These are phyloP conservation scores for Sporothrix humicola DNA, from an alignment of 2,329 filamentous ascomycete genomes.

Conservation along the genomic window DNA sequence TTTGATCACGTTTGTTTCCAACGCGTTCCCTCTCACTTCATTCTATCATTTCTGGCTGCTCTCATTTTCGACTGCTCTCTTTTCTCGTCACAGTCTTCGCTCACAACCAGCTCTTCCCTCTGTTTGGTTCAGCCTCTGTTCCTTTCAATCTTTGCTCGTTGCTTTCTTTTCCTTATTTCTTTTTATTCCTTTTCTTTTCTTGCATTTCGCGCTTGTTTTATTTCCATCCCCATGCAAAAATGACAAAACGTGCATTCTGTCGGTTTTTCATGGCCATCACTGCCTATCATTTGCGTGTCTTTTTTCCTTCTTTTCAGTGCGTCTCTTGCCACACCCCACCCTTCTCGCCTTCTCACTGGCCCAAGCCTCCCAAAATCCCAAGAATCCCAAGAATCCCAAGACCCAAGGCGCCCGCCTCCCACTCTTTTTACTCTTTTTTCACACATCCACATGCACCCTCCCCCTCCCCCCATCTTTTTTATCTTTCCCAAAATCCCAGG, in stretches of 20 bases:
- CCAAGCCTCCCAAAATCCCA: too few species aligned
- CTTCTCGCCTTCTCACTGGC: not conserved
- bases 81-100: too few species aligned
- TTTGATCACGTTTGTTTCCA: not conserved
- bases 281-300: not conserved
- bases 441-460: not conserved
- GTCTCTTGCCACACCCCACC: not conserved
- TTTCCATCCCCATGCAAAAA: slow-evolving; percentile 12
- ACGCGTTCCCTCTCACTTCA: not conserved
- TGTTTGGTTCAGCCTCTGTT: too few species aligned
- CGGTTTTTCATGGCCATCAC: not conserved
- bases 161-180: not conserved
- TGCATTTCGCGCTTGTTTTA: not conserved
- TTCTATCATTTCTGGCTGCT: not conserved
- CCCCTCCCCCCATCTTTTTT: too few species aligned
- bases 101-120: too few species aligned
- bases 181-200: not conserved
- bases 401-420: not conserved
- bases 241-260: slow-evolving; percentile 12
- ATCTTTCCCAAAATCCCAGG: not conserved
- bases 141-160: too few species aligned
- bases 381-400: too few species aligned
- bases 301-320: not conserved
- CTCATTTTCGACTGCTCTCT: not conserved
- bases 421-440: not conserved